Conservation (phyloP, 768 basidiomycete species). For the Auricularia sp. region DNA sequence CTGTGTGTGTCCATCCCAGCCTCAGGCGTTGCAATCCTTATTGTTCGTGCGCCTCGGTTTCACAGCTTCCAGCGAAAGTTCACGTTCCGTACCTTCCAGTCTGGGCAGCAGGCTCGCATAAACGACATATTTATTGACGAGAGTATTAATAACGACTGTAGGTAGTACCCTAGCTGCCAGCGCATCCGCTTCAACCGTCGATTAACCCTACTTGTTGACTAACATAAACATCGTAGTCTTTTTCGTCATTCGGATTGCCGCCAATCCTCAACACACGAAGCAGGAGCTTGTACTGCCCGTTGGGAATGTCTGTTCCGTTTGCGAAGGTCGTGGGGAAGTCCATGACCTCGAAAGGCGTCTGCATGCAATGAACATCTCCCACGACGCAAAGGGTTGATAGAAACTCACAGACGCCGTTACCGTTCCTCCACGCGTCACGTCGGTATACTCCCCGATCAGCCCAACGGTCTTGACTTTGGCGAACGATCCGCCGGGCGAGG, state of each 20-base stretch:
- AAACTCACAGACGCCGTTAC: background rate
- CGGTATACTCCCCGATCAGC: background rate
- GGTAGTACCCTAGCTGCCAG: no score
- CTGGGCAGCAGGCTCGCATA: no score
- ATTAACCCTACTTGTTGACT: background rate
- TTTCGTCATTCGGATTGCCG: background rate
- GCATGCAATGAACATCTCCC: background rate
- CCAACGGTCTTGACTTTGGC: constrained; percentile 2
- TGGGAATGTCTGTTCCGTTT: background rate
- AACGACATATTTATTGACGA: no score
- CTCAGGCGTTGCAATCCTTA: no score
- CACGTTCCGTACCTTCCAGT: no score
- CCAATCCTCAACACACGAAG: background rate
- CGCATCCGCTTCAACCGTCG: background rate
- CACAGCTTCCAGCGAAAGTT: no score
- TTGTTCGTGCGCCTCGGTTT: no score
- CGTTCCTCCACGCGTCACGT: background rate
- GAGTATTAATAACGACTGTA: no score
- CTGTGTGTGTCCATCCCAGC: no score
- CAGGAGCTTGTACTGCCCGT: background rate
- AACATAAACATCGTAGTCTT: background rate
- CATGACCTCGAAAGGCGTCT: background rate
- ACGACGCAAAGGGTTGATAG: background rate
- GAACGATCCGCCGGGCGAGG: background rate
- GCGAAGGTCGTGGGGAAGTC: background rate